Base-by-base conservation (phyloP, 306 rosid genomes). In the Ceratonia siliqua region DNA sequence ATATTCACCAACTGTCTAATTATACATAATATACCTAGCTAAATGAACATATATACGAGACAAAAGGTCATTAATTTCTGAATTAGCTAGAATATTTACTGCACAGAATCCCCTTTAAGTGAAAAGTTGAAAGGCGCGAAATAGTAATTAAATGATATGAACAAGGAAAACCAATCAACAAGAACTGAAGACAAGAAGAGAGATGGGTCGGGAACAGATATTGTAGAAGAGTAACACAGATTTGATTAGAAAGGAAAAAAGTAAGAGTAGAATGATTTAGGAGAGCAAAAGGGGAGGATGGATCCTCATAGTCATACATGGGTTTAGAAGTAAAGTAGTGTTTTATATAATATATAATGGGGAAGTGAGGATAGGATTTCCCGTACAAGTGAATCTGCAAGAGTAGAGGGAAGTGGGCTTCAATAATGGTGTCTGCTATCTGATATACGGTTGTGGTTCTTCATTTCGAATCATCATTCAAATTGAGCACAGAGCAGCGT, bases 401-500 rank as follows among this genome's bases (percentile, higher is more conserved):
- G 43, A 55, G 35, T 41, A 65, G 42, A 24, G 55, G 55, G 36
- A 52, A 18, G 35, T 24, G 54, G 50, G 14, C 12, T 35, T 27
- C 27, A 38, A 52, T 66, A 27, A 9, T 25, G 39, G 61, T 32
- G 46, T 14, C 6, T 11, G 9, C 41, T 28, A 59, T 73, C 48
- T 32, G 25, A 32, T 48, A 43, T n/a, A n/a, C n/a, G 68, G 43
- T 4, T 27, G 45, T 5, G 28, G 62, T 13, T 11, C 24, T 33
- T 33, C 2, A 4, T 28, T 43, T 50, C 10, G 28, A 54, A 0
- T 2, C 43, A 62, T 49, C 15, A 13, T 57, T 57, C 36, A 57
- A 77, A 46, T 55, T 20, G 41, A 21, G 10, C 42, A 68, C 69
- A n/a, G 43, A 21, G 35, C 76, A 25, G 13, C 25, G 53, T 49